These are phyloP conservation scores for Aspergillus versicolor DNA, from an alignment of 2,329 filamentous ascomycete genomes.

Conservation along the genomic window DNA sequence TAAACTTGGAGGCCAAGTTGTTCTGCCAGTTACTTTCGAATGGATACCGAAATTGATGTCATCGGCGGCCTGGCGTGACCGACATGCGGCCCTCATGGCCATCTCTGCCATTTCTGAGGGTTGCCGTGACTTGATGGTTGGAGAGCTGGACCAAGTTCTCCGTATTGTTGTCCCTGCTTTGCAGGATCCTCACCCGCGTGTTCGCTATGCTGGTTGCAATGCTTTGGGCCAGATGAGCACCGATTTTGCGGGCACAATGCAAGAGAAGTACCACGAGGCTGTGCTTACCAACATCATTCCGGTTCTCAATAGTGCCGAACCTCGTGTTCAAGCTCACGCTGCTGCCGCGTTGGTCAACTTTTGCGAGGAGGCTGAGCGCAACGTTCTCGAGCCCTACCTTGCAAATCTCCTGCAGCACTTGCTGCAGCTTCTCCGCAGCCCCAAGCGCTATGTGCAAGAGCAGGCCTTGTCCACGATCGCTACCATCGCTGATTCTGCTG, in stretches of 20 bases:
- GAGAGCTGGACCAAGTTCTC: conserved; percentile 88
- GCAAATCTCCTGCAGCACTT: conserved; percentile 82
- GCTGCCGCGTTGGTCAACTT: conserved; percentile 98
- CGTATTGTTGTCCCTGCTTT: conserved; percentile 92
- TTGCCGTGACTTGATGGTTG: conserved; percentile 92
- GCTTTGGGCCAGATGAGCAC: conserved; percentile 99
- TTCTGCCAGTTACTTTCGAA: conserved; percentile 88
- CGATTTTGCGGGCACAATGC: conserved; percentile 97
- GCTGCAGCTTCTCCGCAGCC: conserved; percentile 82
- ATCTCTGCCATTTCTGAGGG: conserved; percentile 98
- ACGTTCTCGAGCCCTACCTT: conserved; percentile 86
- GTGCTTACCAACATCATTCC: conserved; percentile 91
- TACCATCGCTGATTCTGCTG: conserved; percentile 96
- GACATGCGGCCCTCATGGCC: conserved; percentile 96
- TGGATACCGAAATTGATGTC: conserved; percentile 99
- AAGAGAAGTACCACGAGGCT: conserved; percentile 86
- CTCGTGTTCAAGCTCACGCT: conserved; percentile 92
- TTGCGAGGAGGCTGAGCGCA: conserved; percentile 95
- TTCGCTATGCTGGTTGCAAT: conserved; percentile 96
- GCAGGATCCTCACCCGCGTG: conserved; percentile 84
- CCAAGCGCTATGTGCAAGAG: conserved; percentile 95
- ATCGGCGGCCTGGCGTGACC: conserved; percentile 89
- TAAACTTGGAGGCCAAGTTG: conserved; percentile 91
- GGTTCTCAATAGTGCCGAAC: conserved; percentile 84
- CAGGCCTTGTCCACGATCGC: conserved; percentile 97